Conservation (phyloP, 176 grass and related monocot genomes). For the Cenchrus purpureus region DNA sequence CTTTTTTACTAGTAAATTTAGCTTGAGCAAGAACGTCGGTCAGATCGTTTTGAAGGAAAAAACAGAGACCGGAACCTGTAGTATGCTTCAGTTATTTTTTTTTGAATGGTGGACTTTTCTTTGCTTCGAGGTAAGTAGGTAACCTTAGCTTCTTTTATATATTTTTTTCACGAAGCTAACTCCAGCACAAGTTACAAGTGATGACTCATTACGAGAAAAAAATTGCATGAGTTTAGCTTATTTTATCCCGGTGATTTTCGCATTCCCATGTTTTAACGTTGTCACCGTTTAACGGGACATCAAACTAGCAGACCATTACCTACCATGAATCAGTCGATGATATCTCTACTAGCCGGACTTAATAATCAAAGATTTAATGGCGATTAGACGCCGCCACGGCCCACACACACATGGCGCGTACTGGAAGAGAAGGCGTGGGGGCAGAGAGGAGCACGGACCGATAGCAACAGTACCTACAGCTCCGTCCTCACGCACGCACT, state of each 20-base stretch:
- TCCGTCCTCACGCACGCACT: neutral
- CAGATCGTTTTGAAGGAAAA: neutral
- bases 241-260: neutral
- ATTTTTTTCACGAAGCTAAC: neutral
- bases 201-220: neutral
- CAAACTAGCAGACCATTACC: neutral
- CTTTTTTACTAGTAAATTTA: neutral
- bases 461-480: conserved; percentile 8
- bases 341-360: neutral
- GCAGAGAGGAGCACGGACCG: neutral
- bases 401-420: neutral
- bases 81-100: neutral
- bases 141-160: neutral
- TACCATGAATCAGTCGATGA: neutral
- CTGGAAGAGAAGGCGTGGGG: neutral
- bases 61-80: neutral
- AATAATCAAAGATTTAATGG: neutral
- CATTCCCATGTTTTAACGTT: neutral
- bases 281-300: too few species aligned
- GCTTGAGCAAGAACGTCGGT: neutral
- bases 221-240: neutral
- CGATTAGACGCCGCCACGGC: conserved; percentile 7
- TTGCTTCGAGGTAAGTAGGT: neutral
- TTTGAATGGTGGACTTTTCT: neutral
- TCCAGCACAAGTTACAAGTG: neutral